Evolutionary conservation across 1,284 basidiomycete genomes (phyloP), one percentile per base, ranked within the genome.

Genomic region (Pholiota adiposa): DNA sequence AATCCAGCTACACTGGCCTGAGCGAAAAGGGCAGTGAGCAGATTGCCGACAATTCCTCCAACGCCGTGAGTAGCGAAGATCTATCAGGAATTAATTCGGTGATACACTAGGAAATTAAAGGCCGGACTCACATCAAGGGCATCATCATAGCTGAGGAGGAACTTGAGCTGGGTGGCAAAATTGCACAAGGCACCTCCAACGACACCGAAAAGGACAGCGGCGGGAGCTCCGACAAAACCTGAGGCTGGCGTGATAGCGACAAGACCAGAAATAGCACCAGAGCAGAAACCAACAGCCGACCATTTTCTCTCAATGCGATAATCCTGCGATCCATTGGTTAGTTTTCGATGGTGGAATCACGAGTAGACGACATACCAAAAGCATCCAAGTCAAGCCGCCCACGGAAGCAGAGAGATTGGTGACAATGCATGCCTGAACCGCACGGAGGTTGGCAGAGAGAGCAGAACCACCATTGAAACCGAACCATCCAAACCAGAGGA

Each of bases 401-500:
- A 92, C 88, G 58, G 86, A 86, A 2, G 94, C 94, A 1, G 94
- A 88, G 46, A 96, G 74, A 79, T 98, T 97, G 69, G 96, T 99
- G 62, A 97, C 93, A 64, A 96, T 91, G 77, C 92, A 94, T 18
- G 96, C 95, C 76, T 93, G 87, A 38, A 90, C 86, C 1, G 94
- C 96, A 60, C 95, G 87, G 54, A 97, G 79, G 79, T 97, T 97
- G 65, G 94, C 94, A 33, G 86, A 83, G 61, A 94, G 81, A 8
- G 93, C 93, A 14, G 87, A 90, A 38, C 93, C 93, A 43, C 94
- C 94, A 77, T 96, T 96, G 81, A 92, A 93, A 1, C 73, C 73
- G 70, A 96, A 95, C 96, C 96, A 98, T n/a, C 96, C 96, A 70
- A 97, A 96, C 96, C 96, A 98, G 59, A 98, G 92, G 77, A 98